Percentiles rank a stretch among this genome's conserved stretches.
Evolutionary conservation across 2,329 filamentous ascomycete genomes (phyloP).

Genomic region (Exophiala sp.): DNA sequence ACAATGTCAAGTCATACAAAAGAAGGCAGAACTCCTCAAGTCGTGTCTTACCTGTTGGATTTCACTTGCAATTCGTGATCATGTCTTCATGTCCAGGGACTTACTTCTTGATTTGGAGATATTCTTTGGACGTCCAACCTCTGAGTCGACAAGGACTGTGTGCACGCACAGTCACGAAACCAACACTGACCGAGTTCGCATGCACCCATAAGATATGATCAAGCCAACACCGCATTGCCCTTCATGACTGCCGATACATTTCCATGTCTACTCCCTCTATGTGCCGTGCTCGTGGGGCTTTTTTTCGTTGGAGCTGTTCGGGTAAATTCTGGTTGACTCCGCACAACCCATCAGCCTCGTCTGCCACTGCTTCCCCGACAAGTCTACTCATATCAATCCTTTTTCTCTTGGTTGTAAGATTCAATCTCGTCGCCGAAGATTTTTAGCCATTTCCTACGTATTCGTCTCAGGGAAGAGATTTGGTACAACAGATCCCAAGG

Average conservation of each 20-base stretch:
- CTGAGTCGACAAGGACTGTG: no score
- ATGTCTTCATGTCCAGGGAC: background rate
- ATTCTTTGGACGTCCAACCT: no score
- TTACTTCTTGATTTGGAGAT: no score
- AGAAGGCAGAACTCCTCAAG: background rate
- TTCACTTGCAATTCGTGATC: no score
- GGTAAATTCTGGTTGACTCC: background rate
- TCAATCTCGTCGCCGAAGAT: no score
- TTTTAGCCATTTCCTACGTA: no score
- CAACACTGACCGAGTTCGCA: background rate
- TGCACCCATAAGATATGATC: background rate
- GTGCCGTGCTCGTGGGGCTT: background rate
- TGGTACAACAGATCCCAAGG: no score
- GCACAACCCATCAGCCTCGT: slow-evolving; percentile 1
- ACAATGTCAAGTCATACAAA: slow-evolving; percentile 21
- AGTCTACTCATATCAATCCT: no score
- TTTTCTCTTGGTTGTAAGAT: no score
- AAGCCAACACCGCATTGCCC: background rate
- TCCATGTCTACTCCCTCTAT: background rate
- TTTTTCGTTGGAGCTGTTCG: background rate
- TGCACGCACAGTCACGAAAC: no score
- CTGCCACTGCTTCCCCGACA: background rate
- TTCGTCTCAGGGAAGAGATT: no score
- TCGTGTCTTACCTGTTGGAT: no score
- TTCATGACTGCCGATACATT: background rate